Conservation (phyloP, 2,329 filamentous ascomycete species). For the Daldinia eschscholtzii region DNA sequence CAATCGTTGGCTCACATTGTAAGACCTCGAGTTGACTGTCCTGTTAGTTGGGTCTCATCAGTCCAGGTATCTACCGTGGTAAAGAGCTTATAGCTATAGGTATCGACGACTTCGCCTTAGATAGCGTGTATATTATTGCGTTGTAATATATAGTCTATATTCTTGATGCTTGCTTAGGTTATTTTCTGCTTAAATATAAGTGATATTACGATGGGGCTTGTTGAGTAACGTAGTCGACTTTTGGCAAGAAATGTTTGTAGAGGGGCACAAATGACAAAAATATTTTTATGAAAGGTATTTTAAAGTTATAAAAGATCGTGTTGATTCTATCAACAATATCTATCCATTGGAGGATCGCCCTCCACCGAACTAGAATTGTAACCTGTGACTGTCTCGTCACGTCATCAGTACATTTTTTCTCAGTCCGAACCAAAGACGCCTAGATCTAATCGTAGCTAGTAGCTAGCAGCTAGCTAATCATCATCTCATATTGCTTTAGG, state of each 20-base stretch:
- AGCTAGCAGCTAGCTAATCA: constrained; percentile 38
- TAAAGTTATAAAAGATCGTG: constrained; percentile 5
- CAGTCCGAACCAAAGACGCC: constrained; percentile 47
- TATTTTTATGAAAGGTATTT: not conserved
- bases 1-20: not conserved
- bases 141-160: not conserved
- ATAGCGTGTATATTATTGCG: not conserved
- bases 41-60: not conserved
- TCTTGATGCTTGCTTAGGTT: not conserved
- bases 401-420: constrained; percentile 41
- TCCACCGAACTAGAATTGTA: constrained; percentile 25
- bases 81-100: not conserved
- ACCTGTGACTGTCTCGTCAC: constrained; percentile 40
- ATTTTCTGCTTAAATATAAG: not conserved
- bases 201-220: not conserved
- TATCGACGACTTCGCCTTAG: not conserved
- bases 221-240: not conserved
- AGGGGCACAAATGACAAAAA: not conserved
- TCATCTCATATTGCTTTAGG: constrained; percentile 43
- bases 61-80: not conserved
- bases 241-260: not conserved
- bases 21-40: not conserved
- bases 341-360: constrained; percentile 9
- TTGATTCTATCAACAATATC: constrained; percentile 14
- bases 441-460: constrained; percentile 47